phyloP scores from a whole-genome alignment of 345 rosid species.

The Balakata baccata region DNA sequence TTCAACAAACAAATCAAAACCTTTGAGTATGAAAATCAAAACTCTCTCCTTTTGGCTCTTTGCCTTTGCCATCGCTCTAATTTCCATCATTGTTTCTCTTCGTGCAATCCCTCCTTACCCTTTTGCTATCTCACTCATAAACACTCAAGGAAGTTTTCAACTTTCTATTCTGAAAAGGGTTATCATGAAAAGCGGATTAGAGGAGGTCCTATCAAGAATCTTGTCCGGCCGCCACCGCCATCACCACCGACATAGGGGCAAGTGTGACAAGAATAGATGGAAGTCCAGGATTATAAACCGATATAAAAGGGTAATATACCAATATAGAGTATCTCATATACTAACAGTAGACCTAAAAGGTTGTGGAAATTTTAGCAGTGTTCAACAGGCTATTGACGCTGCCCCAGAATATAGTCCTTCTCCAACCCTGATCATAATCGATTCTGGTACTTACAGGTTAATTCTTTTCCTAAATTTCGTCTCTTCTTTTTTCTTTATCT shows the following conservation, averaged over 20 bases:
- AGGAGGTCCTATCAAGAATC: slow-evolving; percentile 14
- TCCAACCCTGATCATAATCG: slow-evolving; percentile 56
- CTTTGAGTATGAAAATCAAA: slow-evolving; percentile 27
- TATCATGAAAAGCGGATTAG: slow-evolving; percentile 10
- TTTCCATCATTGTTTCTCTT: slow-evolving; percentile 34
- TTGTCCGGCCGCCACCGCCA: slow-evolving; percentile 16
- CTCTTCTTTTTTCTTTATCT: not conserved
- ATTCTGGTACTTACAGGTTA: slow-evolving; percentile 78
- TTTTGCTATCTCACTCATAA: not conserved
- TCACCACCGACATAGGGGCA: slow-evolving; percentile 1
- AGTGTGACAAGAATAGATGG: slow-evolving; percentile 41
- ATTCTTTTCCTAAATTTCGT: not conserved
- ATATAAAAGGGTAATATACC: slow-evolving; percentile 30
- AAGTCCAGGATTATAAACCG: slow-evolving; percentile 32
- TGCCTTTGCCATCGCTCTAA: slow-evolving; percentile 34
- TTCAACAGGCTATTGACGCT: slow-evolving; percentile 68
- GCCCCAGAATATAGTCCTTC: slow-evolving; percentile 53
- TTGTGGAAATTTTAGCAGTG: slow-evolving; percentile 62
- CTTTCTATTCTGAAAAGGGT: slow-evolving; percentile 15
- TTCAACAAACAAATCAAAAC: not conserved
- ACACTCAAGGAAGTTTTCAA: not conserved
- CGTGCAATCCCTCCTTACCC: slow-evolving; percentile 15
- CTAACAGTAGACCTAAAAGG: slow-evolving; percentile 60
- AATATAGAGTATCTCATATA: slow-evolving; percentile 39
- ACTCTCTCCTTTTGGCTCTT: slow-evolving; percentile 36